Base-by-base conservation (phyloP, 306 rosid species). In the Luffa acutangula region DNA sequence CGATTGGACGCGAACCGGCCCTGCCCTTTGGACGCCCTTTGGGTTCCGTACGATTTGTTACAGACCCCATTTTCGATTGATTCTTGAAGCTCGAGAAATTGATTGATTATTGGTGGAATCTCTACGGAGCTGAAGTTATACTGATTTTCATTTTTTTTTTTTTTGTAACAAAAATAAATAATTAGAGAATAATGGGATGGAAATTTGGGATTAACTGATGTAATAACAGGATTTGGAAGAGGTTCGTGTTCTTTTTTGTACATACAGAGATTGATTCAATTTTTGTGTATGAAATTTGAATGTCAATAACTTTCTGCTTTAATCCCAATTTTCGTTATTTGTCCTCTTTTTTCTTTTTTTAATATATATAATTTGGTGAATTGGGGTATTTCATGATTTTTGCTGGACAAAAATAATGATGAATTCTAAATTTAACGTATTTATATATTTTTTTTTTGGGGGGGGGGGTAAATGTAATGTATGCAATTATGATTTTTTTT, bases 41-140 rank as follows among this genome's bases (percentile, higher is more conserved):
- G 98, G 98, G 96, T 89, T 31, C 98, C 98, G 10, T 93, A 93
- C 59, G 97, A 94, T 89, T 87, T 94, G 0, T 69, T 94, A 48
- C 88, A 63, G 31, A 90, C 94, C 52, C 96, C 97, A 2, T 92
- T 92, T 80, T 85, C 88, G 66, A 75, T 91, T 59, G 98, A 93
- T 78, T 87, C 92, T 83, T 91, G 43, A 36, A 41, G 2, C 51
- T 34, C 25, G 1, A 60, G 46, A 25, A 78, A 59, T 9, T 63
- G 70, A 37, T 65, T 65, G 48, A 18, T 67, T n/a, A 11, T 69
- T 10, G 36, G 52, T 42, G 8, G 48, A 10, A 20, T 42, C 53
- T 10, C 2, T 64, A 6, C 34, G 4, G 67, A 60, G 39, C 67
- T 60, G 8, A 43, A 9, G 11, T 67, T 41, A 37, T 15, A 36